Conservation (phyloP, 805 yeast genomes). For the Kodamaea fukazawae region DNA sequence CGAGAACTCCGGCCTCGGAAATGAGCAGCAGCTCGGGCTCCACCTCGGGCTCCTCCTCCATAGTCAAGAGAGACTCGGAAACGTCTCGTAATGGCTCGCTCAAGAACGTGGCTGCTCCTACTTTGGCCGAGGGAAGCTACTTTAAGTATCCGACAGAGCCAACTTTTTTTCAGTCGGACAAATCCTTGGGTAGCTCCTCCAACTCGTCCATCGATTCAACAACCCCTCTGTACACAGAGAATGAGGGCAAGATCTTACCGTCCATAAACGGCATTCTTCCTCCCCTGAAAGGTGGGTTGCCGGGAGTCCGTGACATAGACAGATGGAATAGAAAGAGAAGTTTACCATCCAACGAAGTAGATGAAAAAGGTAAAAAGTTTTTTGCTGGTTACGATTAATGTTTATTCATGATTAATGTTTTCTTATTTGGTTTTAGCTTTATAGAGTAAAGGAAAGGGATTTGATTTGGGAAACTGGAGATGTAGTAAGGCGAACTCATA, state of each 20-base stretch:
- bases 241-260: not conserved
- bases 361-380: not conserved
- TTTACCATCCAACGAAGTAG: not conserved
- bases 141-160: conserved; percentile 24
- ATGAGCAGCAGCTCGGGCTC: not conserved
- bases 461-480: too few species aligned
- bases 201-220: not conserved
- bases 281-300: conserved; percentile 3
- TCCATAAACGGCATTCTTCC: conserved; percentile 3
- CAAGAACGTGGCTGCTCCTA: conserved; percentile 7
- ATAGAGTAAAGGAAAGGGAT: too few species aligned
- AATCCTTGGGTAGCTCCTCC: not conserved
- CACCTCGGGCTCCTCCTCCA: not conserved
- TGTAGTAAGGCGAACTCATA: too few species aligned
- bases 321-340: conserved; percentile 5
- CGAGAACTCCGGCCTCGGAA: not conserved
- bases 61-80: conserved; percentile 1
- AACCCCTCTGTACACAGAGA: not conserved
- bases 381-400: conserved; percentile 1
- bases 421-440: conserved; percentile 2
- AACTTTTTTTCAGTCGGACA: conserved; percentile 5
- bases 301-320: conserved; percentile 8
- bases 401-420: not conserved
- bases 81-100: conserved; percentile 10
- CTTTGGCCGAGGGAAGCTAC: conserved; percentile 11